These are phyloP conservation scores for Hypericum androsaemum DNA, from an alignment of 345 rosid genomes.

Conservation along the genomic window DNA sequence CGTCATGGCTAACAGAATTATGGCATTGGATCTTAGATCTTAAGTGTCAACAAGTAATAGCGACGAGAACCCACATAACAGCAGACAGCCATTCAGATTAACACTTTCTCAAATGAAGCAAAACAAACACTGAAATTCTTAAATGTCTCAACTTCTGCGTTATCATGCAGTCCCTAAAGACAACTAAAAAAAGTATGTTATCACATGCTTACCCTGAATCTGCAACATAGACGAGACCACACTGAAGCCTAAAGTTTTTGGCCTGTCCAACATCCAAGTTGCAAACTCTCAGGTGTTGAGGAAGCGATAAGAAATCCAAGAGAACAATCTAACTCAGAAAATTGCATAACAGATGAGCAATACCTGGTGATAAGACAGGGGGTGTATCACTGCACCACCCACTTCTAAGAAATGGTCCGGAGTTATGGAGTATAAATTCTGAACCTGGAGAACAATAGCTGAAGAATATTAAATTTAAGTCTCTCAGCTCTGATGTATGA, in stretches of 20 bases:
- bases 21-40: no score
- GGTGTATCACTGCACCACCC: conserved; percentile 86
- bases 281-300: background rate
- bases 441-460: conserved; percentile 48
- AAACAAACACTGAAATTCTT: no score
- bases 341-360: conserved; percentile 6
- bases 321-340: background rate
- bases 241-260: conserved; percentile 77
- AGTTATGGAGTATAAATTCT: conserved; percentile 84
- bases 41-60: no score
- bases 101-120: no score
- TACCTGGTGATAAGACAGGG: conserved; percentile 96
- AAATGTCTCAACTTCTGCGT: no score
- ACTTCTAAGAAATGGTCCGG: conserved; percentile 85
- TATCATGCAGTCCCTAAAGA: no score
- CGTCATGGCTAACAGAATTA: no score
- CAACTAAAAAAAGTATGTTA: no score
- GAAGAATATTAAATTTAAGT: background rate
- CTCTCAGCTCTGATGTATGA: no score
- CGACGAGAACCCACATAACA: no score
- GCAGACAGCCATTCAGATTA: no score
- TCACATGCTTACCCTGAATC: conserved; percentile 67
- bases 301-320: background rate
- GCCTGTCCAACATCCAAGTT: conserved; percentile 41
- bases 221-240: conserved; percentile 85